A percentile compares a stretch with the other conserved stretches of the same genome.
These are phyloP conservation scores for Gorgonomyces haynaldii DNA, from an alignment of 192 early-diverging fungal genomes.

Conservation along the genomic window DNA sequence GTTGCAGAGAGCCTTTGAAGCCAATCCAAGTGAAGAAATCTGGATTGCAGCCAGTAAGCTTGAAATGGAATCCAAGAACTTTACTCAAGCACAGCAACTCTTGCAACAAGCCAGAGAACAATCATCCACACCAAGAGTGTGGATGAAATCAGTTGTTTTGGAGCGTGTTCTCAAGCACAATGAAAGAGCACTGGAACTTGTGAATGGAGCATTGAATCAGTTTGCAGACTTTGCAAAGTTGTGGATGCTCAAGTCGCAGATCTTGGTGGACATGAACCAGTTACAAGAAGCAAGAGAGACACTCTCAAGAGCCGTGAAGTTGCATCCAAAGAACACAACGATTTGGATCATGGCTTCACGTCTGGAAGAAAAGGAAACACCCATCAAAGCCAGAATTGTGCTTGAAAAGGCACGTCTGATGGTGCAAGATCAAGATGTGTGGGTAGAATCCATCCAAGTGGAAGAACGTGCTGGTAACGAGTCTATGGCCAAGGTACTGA, in stretches of 20 bases:
- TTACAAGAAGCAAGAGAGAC: slow-evolving; percentile 56
- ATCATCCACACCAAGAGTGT: slow-evolving; percentile 69
- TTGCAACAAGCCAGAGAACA: slow-evolving; percentile 63
- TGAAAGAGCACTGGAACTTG: slow-evolving; percentile 53
- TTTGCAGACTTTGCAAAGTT: slow-evolving; percentile 78
- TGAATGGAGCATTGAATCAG: slow-evolving; percentile 48
- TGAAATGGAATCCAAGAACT: slow-evolving; percentile 78
- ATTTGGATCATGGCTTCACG: slow-evolving; percentile 74
- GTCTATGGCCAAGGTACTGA: slow-evolving; percentile 57
- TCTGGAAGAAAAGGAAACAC: slow-evolving; percentile 61
- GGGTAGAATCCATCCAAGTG: slow-evolving; percentile 73
- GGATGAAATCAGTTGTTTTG: slow-evolving; percentile 90
- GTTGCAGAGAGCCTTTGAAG: slow-evolving; percentile 74
- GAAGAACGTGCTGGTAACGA: slow-evolving; percentile 61
- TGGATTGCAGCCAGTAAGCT: slow-evolving; percentile 94
- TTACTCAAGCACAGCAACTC: slow-evolving; percentile 61
- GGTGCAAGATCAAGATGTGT: slow-evolving; percentile 67
- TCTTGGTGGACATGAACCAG: slow-evolving; percentile 50
- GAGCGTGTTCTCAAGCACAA: slow-evolving; percentile 62
- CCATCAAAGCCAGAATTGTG: slow-evolving; percentile 65
- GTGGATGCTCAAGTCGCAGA: slow-evolving; percentile 88
- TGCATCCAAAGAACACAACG: slow-evolving; percentile 58
- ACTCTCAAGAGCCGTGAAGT: slow-evolving; percentile 58
- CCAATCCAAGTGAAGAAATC: slow-evolving; percentile 86
- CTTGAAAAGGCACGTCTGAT: slow-evolving; percentile 79